Percentiles rank a stretch among this genome's conserved stretches.
Evolutionary conservation across 2,329 filamentous ascomycete species (phyloP).

Genomic region (Botrytis byssoidea): DNA sequence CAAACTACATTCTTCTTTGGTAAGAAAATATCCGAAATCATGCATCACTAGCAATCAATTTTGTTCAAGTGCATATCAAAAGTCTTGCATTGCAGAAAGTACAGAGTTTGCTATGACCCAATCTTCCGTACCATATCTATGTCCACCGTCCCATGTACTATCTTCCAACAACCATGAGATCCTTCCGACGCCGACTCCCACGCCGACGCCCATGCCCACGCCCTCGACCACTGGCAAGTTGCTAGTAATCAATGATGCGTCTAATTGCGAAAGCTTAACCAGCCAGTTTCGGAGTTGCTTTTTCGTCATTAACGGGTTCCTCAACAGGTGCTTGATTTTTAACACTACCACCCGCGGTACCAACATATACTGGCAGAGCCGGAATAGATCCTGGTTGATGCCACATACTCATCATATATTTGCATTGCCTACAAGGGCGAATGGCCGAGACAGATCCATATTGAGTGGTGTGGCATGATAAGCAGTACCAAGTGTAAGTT

Average conservation of each 20-base stretch:
- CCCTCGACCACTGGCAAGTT: background rate
- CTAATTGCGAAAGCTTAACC: background rate
- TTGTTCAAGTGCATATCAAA: background rate
- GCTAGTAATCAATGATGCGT: background rate
- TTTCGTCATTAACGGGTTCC: background rate
- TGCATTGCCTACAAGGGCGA: background rate
- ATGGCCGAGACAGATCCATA: background rate
- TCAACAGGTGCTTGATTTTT: background rate
- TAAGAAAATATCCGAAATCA: background rate
- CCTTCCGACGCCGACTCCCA: background rate
- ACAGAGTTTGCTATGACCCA: background rate
- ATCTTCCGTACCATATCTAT: background rate
- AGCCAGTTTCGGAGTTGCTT: background rate
- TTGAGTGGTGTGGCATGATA: background rate
- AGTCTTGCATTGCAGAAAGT: background rate
- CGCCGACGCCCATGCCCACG: too few relatives aligned
- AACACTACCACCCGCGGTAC: background rate
- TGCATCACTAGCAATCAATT: background rate
- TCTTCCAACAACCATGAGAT: background rate
- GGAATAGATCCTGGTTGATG: background rate
- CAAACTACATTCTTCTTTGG: background rate
- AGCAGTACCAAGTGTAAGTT: slow-evolving; percentile 1
- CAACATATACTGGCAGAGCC: background rate
- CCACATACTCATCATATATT: background rate
- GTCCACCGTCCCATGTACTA: background rate